Evolutionary conservation across 2,329 filamentous ascomycete species (phyloP), one percentile per base, ranked within the genome.

Genomic region (Colletotrichum spaethianum): DNA sequence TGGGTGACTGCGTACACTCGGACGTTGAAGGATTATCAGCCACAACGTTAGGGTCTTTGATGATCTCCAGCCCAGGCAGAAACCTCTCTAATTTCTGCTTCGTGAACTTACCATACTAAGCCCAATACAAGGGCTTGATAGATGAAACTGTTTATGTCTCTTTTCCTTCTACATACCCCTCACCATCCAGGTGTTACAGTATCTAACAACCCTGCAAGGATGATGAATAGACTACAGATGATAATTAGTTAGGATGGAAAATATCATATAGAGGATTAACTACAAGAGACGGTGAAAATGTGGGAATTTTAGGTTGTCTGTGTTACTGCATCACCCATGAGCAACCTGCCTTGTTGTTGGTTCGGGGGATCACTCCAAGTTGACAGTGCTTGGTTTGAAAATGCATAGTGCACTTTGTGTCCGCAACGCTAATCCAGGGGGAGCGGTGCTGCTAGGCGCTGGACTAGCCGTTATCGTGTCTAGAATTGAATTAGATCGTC

Each of bases 1-100:
- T 2, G n/a, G 20, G 1, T 40, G 55, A 56, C 16, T 64, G 68
- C 48, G 55, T 50, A n/a, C 40, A 18, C 53, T 40, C 31, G 63
- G 48, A 55, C 33, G 4, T 18, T n/a, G 31, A 48, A 46, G 14
- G 23, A 57, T 23, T 36, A 28, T 16, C 42, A 16, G 26, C 52
- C 50, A 59, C 62, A 12, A 36, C 52, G 33, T 40, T 52, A 36
- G 52, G 40, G 20, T 14, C 11, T 18, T 14, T 12, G n/a, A 16
- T 20, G 38, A 8, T 33, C 14, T 50, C 26, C 26, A 48, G 57
- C 42, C 28, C 12, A 31, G 18, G 28, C 57, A 33, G 44, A 69
- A 28, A 3, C 31, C 44, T 69, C 44, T 69, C 33, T n/a, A 33
- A 11, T 4, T 9, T 16, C 46, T 53, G n/a, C 26, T 57, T 36